A percentile compares a stretch with the other conserved stretches of the same genome.
phyloP scores from a whole-genome alignment of 177 flowering plant species.

The Telopea speciosissima region DNA sequence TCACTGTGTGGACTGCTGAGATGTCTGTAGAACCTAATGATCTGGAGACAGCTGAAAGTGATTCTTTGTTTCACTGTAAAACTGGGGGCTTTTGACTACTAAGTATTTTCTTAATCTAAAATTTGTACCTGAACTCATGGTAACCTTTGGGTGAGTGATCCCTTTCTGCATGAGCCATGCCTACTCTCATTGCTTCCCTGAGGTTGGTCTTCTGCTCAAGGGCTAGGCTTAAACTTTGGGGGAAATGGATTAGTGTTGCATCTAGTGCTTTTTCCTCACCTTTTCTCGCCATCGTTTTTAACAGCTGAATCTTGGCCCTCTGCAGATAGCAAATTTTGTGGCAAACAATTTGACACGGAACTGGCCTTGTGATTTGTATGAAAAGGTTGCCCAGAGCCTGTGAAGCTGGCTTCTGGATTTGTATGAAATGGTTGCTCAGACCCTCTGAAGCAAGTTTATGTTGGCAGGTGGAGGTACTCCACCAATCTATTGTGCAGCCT shows the following conservation, averaged over 20 bases:
- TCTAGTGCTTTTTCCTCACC: neutral
- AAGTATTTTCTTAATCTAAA: too few species aligned
- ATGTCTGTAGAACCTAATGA: too few species aligned
- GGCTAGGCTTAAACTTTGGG: neutral
- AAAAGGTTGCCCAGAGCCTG: conserved; percentile 76
- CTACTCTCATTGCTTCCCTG: neutral
- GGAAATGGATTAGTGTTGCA: neutral
- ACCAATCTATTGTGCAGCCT: too few species aligned
- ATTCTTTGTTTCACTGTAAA: too few species aligned
- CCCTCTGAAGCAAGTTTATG: conserved; percentile 35
- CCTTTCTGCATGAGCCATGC: neutral
- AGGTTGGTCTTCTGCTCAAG: neutral
- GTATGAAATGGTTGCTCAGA: conserved; percentile 81
- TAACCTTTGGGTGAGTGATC: neutral
- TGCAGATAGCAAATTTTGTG: conserved; percentile 87
- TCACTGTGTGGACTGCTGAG: too few species aligned
- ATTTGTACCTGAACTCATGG: neutral
- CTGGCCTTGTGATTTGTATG: conserved; percentile 92
- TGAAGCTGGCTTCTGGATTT: conserved; percentile 78
- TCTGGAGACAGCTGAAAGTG: too few species aligned
- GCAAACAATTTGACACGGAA: conserved; percentile 70
- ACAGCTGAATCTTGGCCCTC: conserved; percentile 1
- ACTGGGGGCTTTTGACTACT: too few species aligned
- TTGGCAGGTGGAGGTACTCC: neutral
- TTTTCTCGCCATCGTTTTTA: neutral